These are phyloP conservation scores for Phialemoniopsis sp. DNA, from an alignment of 2,329 filamentous ascomycete species.

Conservation along the genomic window DNA sequence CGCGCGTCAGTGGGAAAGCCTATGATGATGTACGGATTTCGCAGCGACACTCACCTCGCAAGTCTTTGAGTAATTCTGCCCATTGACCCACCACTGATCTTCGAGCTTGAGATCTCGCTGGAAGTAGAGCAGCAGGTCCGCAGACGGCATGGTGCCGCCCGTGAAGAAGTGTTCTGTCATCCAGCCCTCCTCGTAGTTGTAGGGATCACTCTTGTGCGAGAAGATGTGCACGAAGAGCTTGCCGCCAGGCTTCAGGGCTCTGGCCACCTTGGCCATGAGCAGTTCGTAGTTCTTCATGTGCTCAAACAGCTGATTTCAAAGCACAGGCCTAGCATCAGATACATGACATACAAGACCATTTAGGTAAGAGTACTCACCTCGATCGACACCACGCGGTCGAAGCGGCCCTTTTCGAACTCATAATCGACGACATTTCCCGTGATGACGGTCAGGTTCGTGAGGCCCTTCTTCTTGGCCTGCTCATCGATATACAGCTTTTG, in stretches of 20 bases:
- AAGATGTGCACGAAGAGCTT: conserved; percentile 71
- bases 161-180: conserved; percentile 74
- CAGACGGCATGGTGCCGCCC: conserved; percentile 67
- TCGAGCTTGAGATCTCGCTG: conserved; percentile 56
- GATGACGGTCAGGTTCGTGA: conserved; percentile 59
- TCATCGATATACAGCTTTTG: conserved; percentile 65
- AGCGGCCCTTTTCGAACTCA: conserved; percentile 53
- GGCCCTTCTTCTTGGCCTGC: conserved; percentile 48
- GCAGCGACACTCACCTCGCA: conserved; percentile 48
- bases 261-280: conserved; percentile 58
- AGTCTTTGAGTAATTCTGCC: conserved; percentile 64
- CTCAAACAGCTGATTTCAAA: conserved; percentile 54
- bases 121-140: conserved; percentile 64
- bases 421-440: conserved; percentile 65
- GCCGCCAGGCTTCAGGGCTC: conserved; percentile 55
- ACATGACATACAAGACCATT: neutral
- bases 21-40: neutral
- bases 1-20: neutral
- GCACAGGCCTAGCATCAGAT: no score
- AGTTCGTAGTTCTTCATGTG: conserved; percentile 75
- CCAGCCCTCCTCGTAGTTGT: conserved; percentile 69
- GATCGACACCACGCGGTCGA: conserved; percentile 64
- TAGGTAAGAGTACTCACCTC: conserved; percentile 30
- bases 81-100: conserved; percentile 69
- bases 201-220: conserved; percentile 58